Evolutionary conservation across 2,329 filamentous ascomycete genomes (phyloP).

Genomic region (Magnaporthiopsis incrustans): DNA sequence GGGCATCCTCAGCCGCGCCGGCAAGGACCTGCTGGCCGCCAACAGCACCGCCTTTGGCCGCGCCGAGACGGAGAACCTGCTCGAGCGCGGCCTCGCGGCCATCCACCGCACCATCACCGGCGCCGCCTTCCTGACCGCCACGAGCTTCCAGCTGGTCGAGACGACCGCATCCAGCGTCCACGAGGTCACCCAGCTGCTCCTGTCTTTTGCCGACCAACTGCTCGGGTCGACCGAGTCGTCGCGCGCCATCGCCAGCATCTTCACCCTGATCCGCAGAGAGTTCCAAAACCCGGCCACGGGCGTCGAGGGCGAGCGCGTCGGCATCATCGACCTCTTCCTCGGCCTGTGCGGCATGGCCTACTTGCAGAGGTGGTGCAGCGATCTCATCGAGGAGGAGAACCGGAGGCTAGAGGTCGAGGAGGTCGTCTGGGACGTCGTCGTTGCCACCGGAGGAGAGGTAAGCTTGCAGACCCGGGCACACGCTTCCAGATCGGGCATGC

Average conservation of each 20-base stretch:
- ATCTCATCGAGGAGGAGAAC: conserved; percentile 40
- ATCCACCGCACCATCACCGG: conserved; percentile 50
- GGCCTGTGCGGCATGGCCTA: conserved; percentile 55
- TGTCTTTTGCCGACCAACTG: conserved; percentile 54
- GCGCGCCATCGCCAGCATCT: conserved; percentile 57
- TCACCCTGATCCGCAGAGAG: conserved; percentile 55
- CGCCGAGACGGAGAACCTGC: conserved; percentile 29
- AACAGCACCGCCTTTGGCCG: conserved; percentile 6
- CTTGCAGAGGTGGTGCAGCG: conserved; percentile 49
- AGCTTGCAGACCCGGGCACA: neutral
- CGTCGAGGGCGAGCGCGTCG: conserved; percentile 48
- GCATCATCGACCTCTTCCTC: conserved; percentile 52
- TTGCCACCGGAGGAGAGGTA: conserved; percentile 39
- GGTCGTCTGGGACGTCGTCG: conserved; percentile 58
- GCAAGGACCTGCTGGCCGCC: conserved; percentile 5
- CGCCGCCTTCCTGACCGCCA: conserved; percentile 53
- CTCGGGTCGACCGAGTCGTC: conserved; percentile 64
- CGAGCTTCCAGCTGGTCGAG: conserved; percentile 50
- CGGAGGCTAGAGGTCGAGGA: conserved; percentile 42
- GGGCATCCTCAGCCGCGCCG: conserved; percentile 7
- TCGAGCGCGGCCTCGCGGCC: conserved; percentile 48
- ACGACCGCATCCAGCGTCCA: conserved; percentile 34
- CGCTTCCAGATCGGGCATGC: neutral
- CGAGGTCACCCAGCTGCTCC: conserved; percentile 47
- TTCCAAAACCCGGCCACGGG: conserved; percentile 57